Percentiles rank a stretch among this genome's conserved stretches.
These are phyloP conservation scores for Crassisporium funariophilum DNA, from an alignment of 768 basidiomycete species.

Conservation along the genomic window DNA sequence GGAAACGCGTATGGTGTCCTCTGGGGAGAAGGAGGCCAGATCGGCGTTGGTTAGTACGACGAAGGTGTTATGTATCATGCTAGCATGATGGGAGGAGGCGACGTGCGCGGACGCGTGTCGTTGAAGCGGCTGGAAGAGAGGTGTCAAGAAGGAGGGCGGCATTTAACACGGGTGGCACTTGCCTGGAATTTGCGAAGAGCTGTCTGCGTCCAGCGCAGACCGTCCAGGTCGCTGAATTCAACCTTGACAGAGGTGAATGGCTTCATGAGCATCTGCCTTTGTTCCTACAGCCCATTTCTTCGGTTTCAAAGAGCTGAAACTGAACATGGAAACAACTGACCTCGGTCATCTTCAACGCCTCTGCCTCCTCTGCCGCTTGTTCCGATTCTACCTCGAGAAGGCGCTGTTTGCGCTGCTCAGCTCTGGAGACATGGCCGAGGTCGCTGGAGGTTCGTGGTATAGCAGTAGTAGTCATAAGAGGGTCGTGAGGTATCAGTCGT, in stretches of 20 bases:
- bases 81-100: not conserved
- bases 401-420: conserved; percentile 47
- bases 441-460: not conserved
- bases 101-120: not conserved
- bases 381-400: conserved; percentile 54
- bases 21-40: conserved; percentile 33
- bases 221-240: conserved; percentile 65
- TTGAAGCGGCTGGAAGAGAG: not conserved
- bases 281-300: conserved; percentile 34
- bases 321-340: conserved; percentile 28
- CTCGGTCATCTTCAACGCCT: conserved; percentile 61
- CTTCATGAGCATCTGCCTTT: conserved; percentile 36
- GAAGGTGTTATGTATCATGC: conserved; percentile 26
- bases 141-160: not conserved
- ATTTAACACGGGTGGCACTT: not conserved
- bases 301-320: not conserved
- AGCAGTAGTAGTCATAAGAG: not conserved
- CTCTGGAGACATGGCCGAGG: conserved; percentile 33
- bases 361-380: conserved; percentile 53
- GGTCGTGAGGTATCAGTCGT: too few species aligned
- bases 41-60: conserved; percentile 40
- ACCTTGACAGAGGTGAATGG: conserved; percentile 60
- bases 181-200: conserved; percentile 34
- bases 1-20: conserved; percentile 44
- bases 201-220: conserved; percentile 50